Evolutionary conservation across 768 basidiomycete genomes (phyloP), one percentile per base, ranked within the genome.

Genomic region (Suillus cothurnatus): DNA sequence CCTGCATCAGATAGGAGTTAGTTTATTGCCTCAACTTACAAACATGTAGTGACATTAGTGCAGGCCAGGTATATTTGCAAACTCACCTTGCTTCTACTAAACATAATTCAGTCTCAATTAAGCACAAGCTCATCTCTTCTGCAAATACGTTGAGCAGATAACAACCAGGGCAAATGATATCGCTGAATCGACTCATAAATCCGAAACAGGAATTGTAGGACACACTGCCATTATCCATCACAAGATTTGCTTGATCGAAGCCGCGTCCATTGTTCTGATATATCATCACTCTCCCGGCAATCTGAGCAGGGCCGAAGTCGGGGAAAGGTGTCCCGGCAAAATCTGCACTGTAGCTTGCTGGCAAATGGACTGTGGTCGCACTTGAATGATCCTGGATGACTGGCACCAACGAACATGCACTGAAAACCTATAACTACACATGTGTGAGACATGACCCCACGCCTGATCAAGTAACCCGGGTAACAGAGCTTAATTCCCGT

Each of bases 311-410:
- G 1, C 69, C 70, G 23, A 84, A 66, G 4, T 71, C 65, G 0
- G 84, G 83, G 70, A 82, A 84, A 19, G 84, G 70, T 6, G 75
- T 65, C 2, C 72, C 62, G 15, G 80, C 74, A 50, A 81, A 84
- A 50, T 45, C 3, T 45, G 11, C 15, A 41, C 15, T 41, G 7
- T 17, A 41, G 45, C 14, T 49, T 49, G 23, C 23, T 26, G 14
- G 23, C 5, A 49, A 12, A 23, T 23, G 47, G 47, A 49, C n/a
- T n/a, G 45, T 23, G 23, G 23, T 23, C n/a, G 47, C 14, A 49
- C 23, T 49, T 23, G 47, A 23, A 49, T 26, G 6, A 49, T 7
- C 12, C 43, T 45, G 43, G 11, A n/a, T 45, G 8, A 23, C 2
- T 49, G 47, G 6, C 14, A 26, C 23, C 12, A 49, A 14, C 26